Evolutionary conservation across 768 basidiomycete species (phyloP).

Genomic region (Mycena sanguinolenta): DNA sequence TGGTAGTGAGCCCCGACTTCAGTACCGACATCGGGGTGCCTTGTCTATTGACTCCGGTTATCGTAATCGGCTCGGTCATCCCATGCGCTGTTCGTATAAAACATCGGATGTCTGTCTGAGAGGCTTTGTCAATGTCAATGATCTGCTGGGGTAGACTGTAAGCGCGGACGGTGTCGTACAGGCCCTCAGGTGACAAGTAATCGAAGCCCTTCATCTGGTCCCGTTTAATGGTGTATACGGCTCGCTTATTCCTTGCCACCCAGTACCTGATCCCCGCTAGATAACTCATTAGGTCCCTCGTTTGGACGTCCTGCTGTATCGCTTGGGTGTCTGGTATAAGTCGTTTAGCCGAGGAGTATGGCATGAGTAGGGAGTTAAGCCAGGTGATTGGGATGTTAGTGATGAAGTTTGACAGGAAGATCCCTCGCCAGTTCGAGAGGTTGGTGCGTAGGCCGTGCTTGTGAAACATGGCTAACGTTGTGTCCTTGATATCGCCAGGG

Average conservation of each 20-base stretch:
- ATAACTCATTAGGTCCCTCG: slow-evolving; percentile 34
- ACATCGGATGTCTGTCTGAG: slow-evolving; percentile 33
- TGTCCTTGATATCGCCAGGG: slow-evolving; percentile 33
- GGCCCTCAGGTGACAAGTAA: slow-evolving; percentile 36
- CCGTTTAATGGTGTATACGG: slow-evolving; percentile 35
- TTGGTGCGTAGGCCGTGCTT: slow-evolving; percentile 34
- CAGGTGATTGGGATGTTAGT: slow-evolving; percentile 34
- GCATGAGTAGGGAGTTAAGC: slow-evolving; percentile 34
- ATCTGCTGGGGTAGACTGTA: slow-evolving; percentile 36
- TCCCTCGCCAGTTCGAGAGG: slow-evolving; percentile 34
- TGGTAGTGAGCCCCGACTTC: slow-evolving; percentile 43
- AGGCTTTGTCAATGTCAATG: slow-evolving; percentile 35
- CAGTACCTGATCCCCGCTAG: slow-evolving; percentile 34
- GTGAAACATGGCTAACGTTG: slow-evolving; percentile 30
- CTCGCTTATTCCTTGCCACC: slow-evolving; percentile 18
- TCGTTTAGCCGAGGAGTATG: too few relatives aligned
- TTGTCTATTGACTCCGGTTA: slow-evolving; percentile 42
- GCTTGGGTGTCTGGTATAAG: slow-evolving; percentile 1
- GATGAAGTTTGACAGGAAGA: slow-evolving; percentile 35
- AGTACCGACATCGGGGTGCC: slow-evolving; percentile 42
- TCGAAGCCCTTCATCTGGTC: slow-evolving; percentile 39
- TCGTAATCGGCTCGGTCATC: slow-evolving; percentile 32
- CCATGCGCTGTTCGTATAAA: slow-evolving; percentile 37
- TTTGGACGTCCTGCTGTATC: slow-evolving; percentile 35
- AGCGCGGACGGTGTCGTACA: slow-evolving; percentile 39